Evolutionary conservation across 2,329 filamentous ascomycete species (phyloP).

Genomic region (Xylariaceae sp.): DNA sequence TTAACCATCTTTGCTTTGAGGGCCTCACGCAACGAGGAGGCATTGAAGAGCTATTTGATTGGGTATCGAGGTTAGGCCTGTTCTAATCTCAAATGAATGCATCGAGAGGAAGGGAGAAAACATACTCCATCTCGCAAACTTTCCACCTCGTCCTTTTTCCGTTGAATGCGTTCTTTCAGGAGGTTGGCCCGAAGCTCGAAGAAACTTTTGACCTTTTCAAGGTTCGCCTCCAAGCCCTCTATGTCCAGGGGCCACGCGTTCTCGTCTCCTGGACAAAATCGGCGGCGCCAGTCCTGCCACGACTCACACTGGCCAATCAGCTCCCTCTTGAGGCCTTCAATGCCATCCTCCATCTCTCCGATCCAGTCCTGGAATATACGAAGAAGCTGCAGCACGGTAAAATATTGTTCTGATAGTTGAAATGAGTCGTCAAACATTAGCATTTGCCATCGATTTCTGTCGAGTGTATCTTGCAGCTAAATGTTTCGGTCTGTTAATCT

Average conservation of each 20-base stretch:
- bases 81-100: neutral
- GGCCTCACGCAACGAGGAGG: conserved; percentile 14
- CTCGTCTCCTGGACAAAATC: conserved; percentile 4
- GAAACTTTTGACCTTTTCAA: conserved; percentile 1
- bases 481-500: too few relatives aligned
- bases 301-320: conserved; percentile 6
- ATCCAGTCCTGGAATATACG: conserved; percentile 21
- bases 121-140: conserved; percentile 17
- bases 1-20: conserved; percentile 20
- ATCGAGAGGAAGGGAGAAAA: neutral
- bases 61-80: too few relatives aligned
- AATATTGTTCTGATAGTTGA: conserved; percentile 21
- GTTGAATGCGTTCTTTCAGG: conserved; percentile 11
- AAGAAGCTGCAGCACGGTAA: conserved; percentile 18
- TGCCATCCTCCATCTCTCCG: conserved; percentile 9
- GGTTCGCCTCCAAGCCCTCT: conserved; percentile 1
- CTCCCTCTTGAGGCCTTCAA: conserved; percentile 5
- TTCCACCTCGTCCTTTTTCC: conserved; percentile 17
- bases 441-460: conserved; percentile 12
- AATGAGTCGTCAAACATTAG: conserved; percentile 22
- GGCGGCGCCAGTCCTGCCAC: conserved; percentile 3
- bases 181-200: conserved; percentile 5
- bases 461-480: conserved; percentile 8
- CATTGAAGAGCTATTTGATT: conserved; percentile 10
- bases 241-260: conserved; percentile 7